Evolutionary conservation across 139 green algal species (phyloP).

Genomic region (Chlamydomonas eustigma): DNA sequence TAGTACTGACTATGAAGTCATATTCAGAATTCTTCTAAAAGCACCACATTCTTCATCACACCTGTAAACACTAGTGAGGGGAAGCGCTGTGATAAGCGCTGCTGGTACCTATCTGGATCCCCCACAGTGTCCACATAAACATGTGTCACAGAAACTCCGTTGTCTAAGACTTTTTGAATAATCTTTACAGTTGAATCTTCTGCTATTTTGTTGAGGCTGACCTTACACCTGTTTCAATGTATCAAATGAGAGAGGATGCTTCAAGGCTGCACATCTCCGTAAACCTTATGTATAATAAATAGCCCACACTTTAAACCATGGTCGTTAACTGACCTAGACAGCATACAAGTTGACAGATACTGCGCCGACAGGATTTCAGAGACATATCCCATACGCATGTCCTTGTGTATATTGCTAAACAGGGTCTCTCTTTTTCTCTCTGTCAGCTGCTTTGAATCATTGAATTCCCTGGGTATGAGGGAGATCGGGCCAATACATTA

Average conservation of each 20-base stretch:
- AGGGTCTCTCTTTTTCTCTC: slow-evolving; percentile 61
- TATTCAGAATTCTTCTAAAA: no score
- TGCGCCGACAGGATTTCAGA: slow-evolving; percentile 63
- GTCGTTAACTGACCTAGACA: no score
- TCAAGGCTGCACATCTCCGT: no score
- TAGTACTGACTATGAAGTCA: no score
- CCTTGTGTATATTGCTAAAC: slow-evolving; percentile 53
- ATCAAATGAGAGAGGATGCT: neutral
- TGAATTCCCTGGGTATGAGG: neutral
- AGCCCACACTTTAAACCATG: no score
- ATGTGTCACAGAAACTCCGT: slow-evolving; percentile 40
- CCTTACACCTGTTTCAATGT: slow-evolving; percentile 23
- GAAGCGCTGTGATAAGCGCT: slow-evolving; percentile 48
- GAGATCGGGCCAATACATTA: neutral
- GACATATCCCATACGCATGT: slow-evolving; percentile 52
- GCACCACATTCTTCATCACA: no score
- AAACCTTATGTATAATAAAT: no score
- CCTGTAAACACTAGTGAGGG: slow-evolving; percentile 64
- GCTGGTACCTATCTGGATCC: slow-evolving; percentile 60
- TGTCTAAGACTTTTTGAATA: slow-evolving; percentile 57
- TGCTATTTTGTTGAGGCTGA: slow-evolving; percentile 28
- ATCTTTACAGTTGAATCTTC: slow-evolving; percentile 27
- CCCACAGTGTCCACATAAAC: slow-evolving; percentile 93
- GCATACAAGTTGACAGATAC: slow-evolving; percentile 71
- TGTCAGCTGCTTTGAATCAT: slow-evolving; percentile 79